Base-by-base conservation (phyloP, 1,284 basidiomycete species). In the Fomitopsis schrenkii region DNA sequence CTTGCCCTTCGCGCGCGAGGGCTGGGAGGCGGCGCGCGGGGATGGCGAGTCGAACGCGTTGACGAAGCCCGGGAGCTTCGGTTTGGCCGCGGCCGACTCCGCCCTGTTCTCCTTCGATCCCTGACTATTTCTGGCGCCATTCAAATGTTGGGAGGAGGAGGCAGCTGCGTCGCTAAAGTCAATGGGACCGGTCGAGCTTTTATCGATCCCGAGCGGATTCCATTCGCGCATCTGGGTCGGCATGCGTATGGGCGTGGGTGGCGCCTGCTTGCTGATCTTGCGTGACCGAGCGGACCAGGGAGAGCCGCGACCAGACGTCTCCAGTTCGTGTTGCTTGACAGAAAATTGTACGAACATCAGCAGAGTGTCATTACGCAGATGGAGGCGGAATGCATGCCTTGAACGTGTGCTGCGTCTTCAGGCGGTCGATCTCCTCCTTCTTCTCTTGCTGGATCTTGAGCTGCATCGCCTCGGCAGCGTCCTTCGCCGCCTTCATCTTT, bases 331-430 rank as follows among this genome's bases (percentile, higher is more conserved):
- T 81, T 88, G 87, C 87, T 91, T 12, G 38, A 50, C 44, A 57
- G 56, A 58, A 60, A 53, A 53, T 53, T 1, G 33, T 3, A 19
- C 8, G 35, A 22, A 26, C 19, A 50, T 38, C 9, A 38, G 58
- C 62, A 62, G 30, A 19, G 58, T 6, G 3, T 30, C 33, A 2
- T 53, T 15, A 58, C 60, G 40, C 52, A 48, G 36, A 57, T 42
- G 36, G 22, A 61, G 3, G 12, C 10, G 12, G 22, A 28, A 10
- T 36, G 63, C 75, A 62, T 75, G 88, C 88, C 75, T 84, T 88
- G 77, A 93, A 91, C 12, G 80, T 76, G 53, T 84, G 81, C 63
- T 90, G 84, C 0, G 90, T 90, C 68, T 82, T 86, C 60, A 90
- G 68, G 33, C 87, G 81, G 68, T 91, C 90, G 61, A 87, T 78